phyloP scores from a whole-genome alignment of 2,329 filamentous ascomycete species.

The Sclerotinia glacialis region DNA sequence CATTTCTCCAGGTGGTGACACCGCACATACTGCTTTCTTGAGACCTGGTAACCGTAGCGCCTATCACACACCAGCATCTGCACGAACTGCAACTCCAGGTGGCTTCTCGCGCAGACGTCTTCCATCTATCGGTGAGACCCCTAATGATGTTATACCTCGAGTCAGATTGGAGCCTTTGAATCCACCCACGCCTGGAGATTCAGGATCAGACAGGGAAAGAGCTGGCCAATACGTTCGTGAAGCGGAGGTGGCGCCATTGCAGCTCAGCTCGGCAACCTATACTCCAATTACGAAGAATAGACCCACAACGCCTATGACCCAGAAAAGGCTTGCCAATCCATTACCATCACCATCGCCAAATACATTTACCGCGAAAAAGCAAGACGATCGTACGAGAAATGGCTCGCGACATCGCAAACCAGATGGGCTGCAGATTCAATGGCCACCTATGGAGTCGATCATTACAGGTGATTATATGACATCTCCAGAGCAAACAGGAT shows the following conservation, averaged over 20 bases:
- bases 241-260: constrained; percentile 39
- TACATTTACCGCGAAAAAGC: constrained; percentile 60
- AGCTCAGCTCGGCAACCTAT: constrained; percentile 42
- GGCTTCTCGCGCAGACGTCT: constrained; percentile 63
- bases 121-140: constrained; percentile 73
- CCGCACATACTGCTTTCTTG: constrained; percentile 62
- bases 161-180: constrained; percentile 43
- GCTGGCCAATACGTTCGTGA: constrained; percentile 36
- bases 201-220: constrained; percentile 48
- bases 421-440: constrained; percentile 65
- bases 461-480: constrained; percentile 52
- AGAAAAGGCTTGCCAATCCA: constrained; percentile 49
- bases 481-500: constrained; percentile 54
- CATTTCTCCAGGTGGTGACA: constrained; percentile 66
- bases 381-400: constrained; percentile 59
- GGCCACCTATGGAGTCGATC: constrained; percentile 51
- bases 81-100: constrained; percentile 59
- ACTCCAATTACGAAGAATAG: constrained; percentile 47
- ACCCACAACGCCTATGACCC: constrained; percentile 66
- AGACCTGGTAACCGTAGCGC: constrained; percentile 65
- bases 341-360: constrained; percentile 68
- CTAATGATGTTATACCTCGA: constrained; percentile 49
- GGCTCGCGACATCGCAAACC: constrained; percentile 78
- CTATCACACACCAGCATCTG: constrained; percentile 67
- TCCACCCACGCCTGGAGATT: constrained; percentile 45